Base-by-base conservation (phyloP, 1,284 basidiomycete genomes). In the Pseudozyma sp. region DNA sequence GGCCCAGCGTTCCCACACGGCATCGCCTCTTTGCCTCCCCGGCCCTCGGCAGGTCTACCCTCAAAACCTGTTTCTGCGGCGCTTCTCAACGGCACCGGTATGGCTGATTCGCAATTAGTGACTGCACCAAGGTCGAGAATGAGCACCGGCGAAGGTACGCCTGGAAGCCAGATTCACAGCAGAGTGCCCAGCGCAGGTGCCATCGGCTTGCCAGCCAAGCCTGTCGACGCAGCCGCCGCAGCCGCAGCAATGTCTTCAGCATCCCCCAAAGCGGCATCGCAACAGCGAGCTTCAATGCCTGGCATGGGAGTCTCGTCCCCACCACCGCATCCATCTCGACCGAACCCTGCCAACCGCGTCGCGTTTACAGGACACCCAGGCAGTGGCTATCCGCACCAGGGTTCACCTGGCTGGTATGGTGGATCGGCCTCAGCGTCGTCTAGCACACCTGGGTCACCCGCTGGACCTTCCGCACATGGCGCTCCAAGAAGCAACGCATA, bases 221-320 rank as follows among this genome's bases (percentile, higher is more conserved):
- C 68, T n/a, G 58, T 70, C 9, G 62, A 70, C 35, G 68, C 68
- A 11, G 61, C 59, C 38, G 67, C 67, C 19, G 60, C 67, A 12
- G 66, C 59, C 19, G 60, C 59, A n/a, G 56, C 56, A 3, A 47
- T 25, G 19, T 51, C 59, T 4, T 25, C 63, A 35, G 50, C 43
- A 34, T 25, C 45, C 9, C 45, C 66, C 19, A 43, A 31, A 31
- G 25, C 25, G 25, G 25, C 25, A 31, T 31, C 25, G 25, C 58
- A 19, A 40, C 35, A 44, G 42, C 53, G 35, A 38, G 25, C 50
- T 9, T 45, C 36, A 3, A 39, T 31, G 25, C 25, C 25, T 31
- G 25, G 25, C 25, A 31, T 38, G 6, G 66, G 59, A 34, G 49
- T 36, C 14, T 56, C 64, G 6, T 63, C 67, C 25, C 25, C 25